phyloP scores from a whole-genome alignment of 768 basidiomycete genomes.

The Tylopilus rubrobrunneus region DNA sequence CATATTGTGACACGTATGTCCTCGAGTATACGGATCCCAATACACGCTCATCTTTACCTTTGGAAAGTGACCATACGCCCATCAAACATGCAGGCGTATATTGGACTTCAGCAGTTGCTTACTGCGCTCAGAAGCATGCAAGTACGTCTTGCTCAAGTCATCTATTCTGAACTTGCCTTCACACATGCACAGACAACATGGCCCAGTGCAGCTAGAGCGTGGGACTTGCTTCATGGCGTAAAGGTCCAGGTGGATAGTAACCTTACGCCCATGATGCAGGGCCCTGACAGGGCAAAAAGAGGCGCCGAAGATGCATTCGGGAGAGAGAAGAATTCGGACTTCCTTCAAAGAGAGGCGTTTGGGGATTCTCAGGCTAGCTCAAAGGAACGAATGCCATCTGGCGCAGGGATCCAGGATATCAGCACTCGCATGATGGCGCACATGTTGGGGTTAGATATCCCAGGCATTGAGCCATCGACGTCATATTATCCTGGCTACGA shows the following conservation, averaged over 20 bases:
- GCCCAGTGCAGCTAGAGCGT: conserved; percentile 66
- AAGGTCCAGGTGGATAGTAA: conserved; percentile 49
- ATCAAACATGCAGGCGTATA: conserved; percentile 61
- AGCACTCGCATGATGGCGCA: conserved; percentile 67
- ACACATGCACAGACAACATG: conserved; percentile 48
- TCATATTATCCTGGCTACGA: conserved; percentile 54
- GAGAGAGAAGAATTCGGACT: conserved; percentile 46
- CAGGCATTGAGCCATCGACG: conserved; percentile 52
- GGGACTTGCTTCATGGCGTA: conserved; percentile 64
- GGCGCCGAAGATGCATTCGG: conserved; percentile 63
- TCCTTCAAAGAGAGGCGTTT: conserved; percentile 41
- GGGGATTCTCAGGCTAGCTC: conserved; percentile 16
- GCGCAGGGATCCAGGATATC: conserved; percentile 54
- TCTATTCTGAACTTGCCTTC: conserved; percentile 7
- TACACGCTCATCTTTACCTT: conserved; percentile 10
- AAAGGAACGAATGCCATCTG: conserved; percentile 22
- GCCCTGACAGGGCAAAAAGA: conserved; percentile 50
- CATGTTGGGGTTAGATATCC: conserved; percentile 65
- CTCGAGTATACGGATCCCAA: not conserved
- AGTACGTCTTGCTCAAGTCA: conserved; percentile 34
- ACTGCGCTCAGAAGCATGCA: conserved; percentile 63
- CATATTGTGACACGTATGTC: conserved; percentile 67
- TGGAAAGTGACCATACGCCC: conserved; percentile 65
- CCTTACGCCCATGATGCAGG: conserved; percentile 33
- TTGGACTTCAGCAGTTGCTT: conserved; percentile 64